A percentile compares a stretch with the other conserved stretches of the same genome.
These are phyloP conservation scores for Ramalina peruviana DNA, from an alignment of 495 filamentous ascomycete genomes.

Conservation along the genomic window DNA sequence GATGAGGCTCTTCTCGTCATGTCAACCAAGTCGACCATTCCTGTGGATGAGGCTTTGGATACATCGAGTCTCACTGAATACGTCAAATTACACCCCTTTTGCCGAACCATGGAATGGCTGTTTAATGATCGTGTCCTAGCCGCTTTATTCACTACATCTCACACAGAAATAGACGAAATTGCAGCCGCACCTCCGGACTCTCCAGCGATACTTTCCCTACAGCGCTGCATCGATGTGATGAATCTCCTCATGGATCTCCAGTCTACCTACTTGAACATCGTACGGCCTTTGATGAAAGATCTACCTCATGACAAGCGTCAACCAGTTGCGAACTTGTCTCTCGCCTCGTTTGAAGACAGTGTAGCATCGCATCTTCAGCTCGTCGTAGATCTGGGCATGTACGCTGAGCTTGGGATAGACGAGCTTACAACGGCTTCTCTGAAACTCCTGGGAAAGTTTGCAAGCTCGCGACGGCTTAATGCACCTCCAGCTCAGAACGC, in stretches of 20 bases:
- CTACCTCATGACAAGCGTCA: slow-evolving; percentile 29
- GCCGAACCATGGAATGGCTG: slow-evolving; percentile 90
- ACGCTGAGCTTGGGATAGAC: slow-evolving; percentile 65
- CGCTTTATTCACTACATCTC: slow-evolving; percentile 59
- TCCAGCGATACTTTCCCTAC: slow-evolving; percentile 56
- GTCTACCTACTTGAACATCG: slow-evolving; percentile 77
- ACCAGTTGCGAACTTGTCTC: slow-evolving; percentile 52
- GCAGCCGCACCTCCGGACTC: slow-evolving; percentile 53
- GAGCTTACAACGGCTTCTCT: slow-evolving; percentile 64
- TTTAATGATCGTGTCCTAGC: slow-evolving; percentile 82
- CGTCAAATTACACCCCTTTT: slow-evolving; percentile 75
- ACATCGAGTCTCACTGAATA: slow-evolving; percentile 61
- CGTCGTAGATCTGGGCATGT: slow-evolving; percentile 65
- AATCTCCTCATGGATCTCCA: slow-evolving; percentile 70
- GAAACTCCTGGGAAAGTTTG: slow-evolving; percentile 68
- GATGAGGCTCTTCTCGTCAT: slow-evolving; percentile 83
- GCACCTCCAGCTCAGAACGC: slow-evolving; percentile 31
- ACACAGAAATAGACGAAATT: slow-evolving; percentile 56
- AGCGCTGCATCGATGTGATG: slow-evolving; percentile 67
- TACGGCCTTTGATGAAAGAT: slow-evolving; percentile 59
- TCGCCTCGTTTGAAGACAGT: slow-evolving; percentile 82
- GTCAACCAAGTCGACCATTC: slow-evolving; percentile 56
- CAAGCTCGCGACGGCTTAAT: slow-evolving; percentile 63
- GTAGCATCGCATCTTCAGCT: slow-evolving; percentile 65
- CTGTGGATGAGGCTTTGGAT: slow-evolving; percentile 57